A percentile compares a stretch with the other conserved stretches of the same genome.
phyloP scores from a whole-genome alignment of 352 stramenopile genomes.

The Globisporangium viniferum region DNA sequence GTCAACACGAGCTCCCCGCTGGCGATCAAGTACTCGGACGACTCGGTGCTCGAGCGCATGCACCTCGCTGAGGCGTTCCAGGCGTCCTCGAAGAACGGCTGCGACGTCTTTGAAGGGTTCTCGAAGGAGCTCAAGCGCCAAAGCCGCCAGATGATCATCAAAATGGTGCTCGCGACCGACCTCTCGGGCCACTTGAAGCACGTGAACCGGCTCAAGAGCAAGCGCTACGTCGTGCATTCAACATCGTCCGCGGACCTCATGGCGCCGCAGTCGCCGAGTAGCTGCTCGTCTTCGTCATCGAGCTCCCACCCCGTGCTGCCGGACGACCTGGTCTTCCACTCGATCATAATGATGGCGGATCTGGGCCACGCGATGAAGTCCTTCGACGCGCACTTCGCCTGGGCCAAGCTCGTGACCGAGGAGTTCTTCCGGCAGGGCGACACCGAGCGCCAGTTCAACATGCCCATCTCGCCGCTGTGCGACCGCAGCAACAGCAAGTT shows the following conservation, averaged over 20 bases:
- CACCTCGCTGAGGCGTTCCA: constrained; percentile 72
- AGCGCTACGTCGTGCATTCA: constrained; percentile 45
- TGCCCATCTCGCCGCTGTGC: constrained; percentile 64
- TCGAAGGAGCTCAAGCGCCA: constrained; percentile 42
- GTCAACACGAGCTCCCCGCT: constrained; percentile 78
- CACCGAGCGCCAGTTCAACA: constrained; percentile 45
- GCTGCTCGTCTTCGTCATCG: not conserved
- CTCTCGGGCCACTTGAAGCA: constrained; percentile 73
- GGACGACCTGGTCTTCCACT: constrained; percentile 61
- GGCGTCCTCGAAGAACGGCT: constrained; percentile 57
- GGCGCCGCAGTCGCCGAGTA: constrained; percentile 1
- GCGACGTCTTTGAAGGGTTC: constrained; percentile 69
- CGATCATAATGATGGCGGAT: constrained; percentile 77
- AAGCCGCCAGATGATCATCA: constrained; percentile 71
- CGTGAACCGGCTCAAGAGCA: constrained; percentile 76
- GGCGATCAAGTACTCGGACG: constrained; percentile 92
- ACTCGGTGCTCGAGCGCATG: constrained; percentile 88
- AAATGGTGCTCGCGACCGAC: constrained; percentile 83
- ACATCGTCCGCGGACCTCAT: constrained; percentile 27
- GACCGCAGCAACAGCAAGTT: constrained; percentile 51
- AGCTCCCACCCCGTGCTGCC: constrained; percentile 15
- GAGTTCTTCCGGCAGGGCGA: constrained; percentile 75
- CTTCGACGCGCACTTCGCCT: constrained; percentile 52
- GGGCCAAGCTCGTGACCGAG: constrained; percentile 58
- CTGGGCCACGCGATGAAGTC: constrained; percentile 63